Percentiles rank a stretch among this genome's conserved stretches.
These are phyloP conservation scores for Aspergillus sp. DNA, from an alignment of 2,329 filamentous ascomycete genomes.

Conservation along the genomic window DNA sequence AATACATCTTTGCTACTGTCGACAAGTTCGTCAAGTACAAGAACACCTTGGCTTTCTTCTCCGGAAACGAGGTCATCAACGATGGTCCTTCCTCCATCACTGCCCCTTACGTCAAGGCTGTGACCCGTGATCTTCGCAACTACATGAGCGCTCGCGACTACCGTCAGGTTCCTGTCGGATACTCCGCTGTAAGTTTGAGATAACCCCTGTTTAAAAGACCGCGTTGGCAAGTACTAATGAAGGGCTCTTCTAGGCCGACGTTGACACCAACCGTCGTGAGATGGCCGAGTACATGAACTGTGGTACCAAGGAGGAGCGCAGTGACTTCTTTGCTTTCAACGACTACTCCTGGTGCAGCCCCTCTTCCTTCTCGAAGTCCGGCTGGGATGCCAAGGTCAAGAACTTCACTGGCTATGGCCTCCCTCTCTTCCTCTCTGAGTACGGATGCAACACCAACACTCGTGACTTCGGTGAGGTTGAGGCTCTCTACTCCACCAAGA, in stretches of 20 bases:
- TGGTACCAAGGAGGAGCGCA: conserved; percentile 76
- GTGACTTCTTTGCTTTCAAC: conserved; percentile 89
- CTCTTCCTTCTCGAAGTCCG: conserved; percentile 72
- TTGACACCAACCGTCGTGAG: conserved; percentile 79
- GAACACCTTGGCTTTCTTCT: conserved; percentile 87
- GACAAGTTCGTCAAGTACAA: conserved; percentile 78
- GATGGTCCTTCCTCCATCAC: conserved; percentile 63
- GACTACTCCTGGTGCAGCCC: conserved; percentile 75
- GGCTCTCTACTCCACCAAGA: conserved; percentile 76
- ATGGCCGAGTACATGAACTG: conserved; percentile 94
- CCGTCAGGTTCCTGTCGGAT: conserved; percentile 71
- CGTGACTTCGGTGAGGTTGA: conserved; percentile 79
- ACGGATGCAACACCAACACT: conserved; percentile 79
- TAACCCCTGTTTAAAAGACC: too few relatives aligned
- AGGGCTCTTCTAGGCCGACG: conserved; percentile 60
- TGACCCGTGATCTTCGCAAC: conserved; percentile 73
- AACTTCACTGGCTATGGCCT: conserved; percentile 84
- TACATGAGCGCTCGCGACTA: conserved; percentile 64
- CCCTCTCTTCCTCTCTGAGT: conserved; percentile 93
- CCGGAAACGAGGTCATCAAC: conserved; percentile 79
- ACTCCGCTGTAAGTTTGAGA: conserved; percentile 51
- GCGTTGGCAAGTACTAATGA: background rate
- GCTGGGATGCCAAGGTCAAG: conserved; percentile 86
- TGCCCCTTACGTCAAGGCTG: conserved; percentile 75
- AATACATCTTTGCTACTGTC: conserved; percentile 82